Conservation (phyloP, 2,329 filamentous ascomycete species). For the Furcasterigmium sp. region DNA sequence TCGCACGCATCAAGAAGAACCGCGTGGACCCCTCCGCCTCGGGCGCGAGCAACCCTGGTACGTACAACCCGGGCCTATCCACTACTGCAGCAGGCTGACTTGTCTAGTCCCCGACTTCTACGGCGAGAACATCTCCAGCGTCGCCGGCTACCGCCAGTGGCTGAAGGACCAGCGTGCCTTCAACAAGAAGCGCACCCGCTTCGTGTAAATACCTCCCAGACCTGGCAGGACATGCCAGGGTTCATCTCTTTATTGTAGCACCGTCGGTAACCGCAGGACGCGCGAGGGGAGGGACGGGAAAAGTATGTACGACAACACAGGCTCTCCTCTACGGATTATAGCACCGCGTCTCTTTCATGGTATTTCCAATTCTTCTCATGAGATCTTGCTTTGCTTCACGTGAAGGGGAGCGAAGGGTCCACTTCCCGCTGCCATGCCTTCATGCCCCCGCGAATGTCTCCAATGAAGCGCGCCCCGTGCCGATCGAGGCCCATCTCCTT, state of each 20-base stretch:
- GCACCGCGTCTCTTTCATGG: neutral
- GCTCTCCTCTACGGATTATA: slow-evolving; percentile 15
- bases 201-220: slow-evolving; percentile 37
- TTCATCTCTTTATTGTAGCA: slow-evolving; percentile 7
- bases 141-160: slow-evolving; percentile 89
- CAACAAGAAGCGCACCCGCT: slow-evolving; percentile 78
- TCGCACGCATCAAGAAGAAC: slow-evolving; percentile 83
- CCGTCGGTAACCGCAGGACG: slow-evolving; percentile 4
- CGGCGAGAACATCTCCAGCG: slow-evolving; percentile 94
- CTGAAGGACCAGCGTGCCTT: slow-evolving; percentile 96
- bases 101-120: slow-evolving; percentile 84
- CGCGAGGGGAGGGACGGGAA: slow-evolving; percentile 6
- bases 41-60: slow-evolving; percentile 79
- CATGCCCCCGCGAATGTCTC: slow-evolving; percentile 68
- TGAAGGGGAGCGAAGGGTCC: slow-evolving; percentile 52
- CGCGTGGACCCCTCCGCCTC: slow-evolving; percentile 87
- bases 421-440: slow-evolving; percentile 66
- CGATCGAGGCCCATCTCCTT: slow-evolving; percentile 53
- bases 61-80: slow-evolving; percentile 10
- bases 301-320: slow-evolving; percentile 18
- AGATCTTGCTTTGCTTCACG: slow-evolving; percentile 21
- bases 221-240: neutral
- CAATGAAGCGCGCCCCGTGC: slow-evolving; percentile 53
- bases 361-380: slow-evolving; percentile 6
- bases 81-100: slow-evolving; percentile 2